Evolutionary conservation across 116 monocot species (phyloP), one percentile per base, ranked within the genome.

Genomic region (Iris pallida): DNA sequence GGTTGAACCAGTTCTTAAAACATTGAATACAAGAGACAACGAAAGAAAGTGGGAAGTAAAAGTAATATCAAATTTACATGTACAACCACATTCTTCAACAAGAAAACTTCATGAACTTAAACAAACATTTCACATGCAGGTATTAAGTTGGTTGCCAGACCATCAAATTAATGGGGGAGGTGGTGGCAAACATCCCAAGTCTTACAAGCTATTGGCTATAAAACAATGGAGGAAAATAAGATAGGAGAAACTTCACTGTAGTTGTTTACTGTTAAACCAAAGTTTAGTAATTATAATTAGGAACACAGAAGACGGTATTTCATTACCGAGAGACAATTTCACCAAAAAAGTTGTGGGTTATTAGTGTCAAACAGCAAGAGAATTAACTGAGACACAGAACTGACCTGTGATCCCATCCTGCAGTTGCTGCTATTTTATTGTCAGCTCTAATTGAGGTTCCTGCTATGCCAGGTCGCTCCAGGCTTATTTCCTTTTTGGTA

Each of bases 321-420:
- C 15, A 1, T 59, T 3, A 59, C 12, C 59, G 41, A 3, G 59
- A 30, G 59, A 30, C 7, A 59, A 56, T 56, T 59, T 59, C 40
- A 59, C 59, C 12, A 30, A 30, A 30, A 2, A 8, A 11, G 41
- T 59, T 12, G 2, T 10, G 20, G 40, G 41, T 59, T 8, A 61
- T 6, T 43, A 61, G 8, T 43, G 13, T n/a, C 11, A 13, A 12
- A 11, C 64, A 18, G 17, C 7, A 48, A 17, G 53, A 20, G 47
- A 67, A 67, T 15, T 6, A 67, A 15, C 51, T 53, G 7, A 14
- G 67, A 52, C 4, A 43, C 11, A 12, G n/a, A 64, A 63, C 44
- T 56, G 53, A 92, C 92, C 90, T 82, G 61, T 97, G 83, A 82
- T 97, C 97, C 97, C 92, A 97, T 77, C 97, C 92, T 75, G 92